Evolutionary conservation across 225 moss, liverwort and hornwort species (phyloP).

Genomic region (Anthoceros angustus): DNA sequence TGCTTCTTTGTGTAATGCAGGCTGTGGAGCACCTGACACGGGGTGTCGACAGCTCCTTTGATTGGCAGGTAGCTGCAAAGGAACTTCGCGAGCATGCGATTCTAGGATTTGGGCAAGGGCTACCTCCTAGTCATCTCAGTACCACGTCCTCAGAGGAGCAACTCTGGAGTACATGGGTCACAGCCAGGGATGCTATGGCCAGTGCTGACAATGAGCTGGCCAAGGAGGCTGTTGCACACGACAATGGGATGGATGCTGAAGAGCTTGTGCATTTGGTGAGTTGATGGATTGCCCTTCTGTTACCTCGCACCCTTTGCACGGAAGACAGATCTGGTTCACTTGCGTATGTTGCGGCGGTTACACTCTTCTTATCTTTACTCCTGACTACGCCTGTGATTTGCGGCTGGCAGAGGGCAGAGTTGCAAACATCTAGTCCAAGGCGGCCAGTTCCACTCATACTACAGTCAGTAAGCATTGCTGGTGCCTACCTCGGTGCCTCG

Average conservation of each 20-base stretch:
- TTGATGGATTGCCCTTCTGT: too few species aligned
- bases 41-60: constrained; percentile 57
- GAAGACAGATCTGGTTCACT: not conserved
- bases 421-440: not conserved
- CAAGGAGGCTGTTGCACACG: constrained; percentile 22
- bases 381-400: too few species aligned
- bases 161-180: constrained; percentile 48
- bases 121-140: constrained; percentile 6
- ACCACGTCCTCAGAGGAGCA: constrained; percentile 19
- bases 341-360: not conserved
- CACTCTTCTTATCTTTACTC: not conserved
- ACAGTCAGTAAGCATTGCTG: not conserved
- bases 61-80: constrained; percentile 75
- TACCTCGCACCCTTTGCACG: not conserved
- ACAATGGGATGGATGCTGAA: not conserved
- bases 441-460: too few species aligned
- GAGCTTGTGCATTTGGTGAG: constrained; percentile 15
- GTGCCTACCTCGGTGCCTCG: constrained; percentile 20
- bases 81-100: constrained; percentile 30
- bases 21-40: constrained; percentile 53
- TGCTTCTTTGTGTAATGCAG: constrained; percentile 15
- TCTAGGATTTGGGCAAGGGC: constrained; percentile 14
- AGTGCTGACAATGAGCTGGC: constrained; percentile 26
- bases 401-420: not conserved
- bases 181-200: constrained; percentile 18